These are phyloP conservation scores for Erodium moschatum DNA, from an alignment of 441 rosid genomes.

Conservation along the genomic window DNA sequence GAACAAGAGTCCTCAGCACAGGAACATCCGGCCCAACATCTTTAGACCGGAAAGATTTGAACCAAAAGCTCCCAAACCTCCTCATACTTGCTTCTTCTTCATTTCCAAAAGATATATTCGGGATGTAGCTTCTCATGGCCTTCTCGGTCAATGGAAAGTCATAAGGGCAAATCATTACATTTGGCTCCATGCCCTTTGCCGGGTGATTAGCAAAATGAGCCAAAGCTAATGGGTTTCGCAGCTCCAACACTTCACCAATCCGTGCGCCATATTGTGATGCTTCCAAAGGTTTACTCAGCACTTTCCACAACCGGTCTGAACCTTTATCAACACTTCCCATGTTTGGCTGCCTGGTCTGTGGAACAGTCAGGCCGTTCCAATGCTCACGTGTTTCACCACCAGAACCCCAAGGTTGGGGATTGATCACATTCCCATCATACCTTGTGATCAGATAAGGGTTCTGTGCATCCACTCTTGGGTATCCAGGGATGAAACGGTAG, in stretches of 20 bases:
- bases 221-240: constrained; percentile 72
- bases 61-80: constrained; percentile 66
- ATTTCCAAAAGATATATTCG: constrained; percentile 46
- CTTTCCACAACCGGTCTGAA: constrained; percentile 56
- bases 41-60: constrained; percentile 29
- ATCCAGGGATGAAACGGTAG: constrained; percentile 69
- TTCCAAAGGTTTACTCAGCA: constrained; percentile 59
- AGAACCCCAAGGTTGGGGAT: constrained; percentile 74
- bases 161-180: constrained; percentile 72
- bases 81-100: constrained; percentile 47
- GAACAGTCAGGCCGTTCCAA: constrained; percentile 41
- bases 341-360: constrained; percentile 24
- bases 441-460: constrained; percentile 70
- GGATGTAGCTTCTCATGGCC: constrained; percentile 59
- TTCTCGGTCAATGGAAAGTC: constrained; percentile 63
- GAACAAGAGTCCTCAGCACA: constrained; percentile 49
- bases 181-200: constrained; percentile 51
- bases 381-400: constrained; percentile 52
- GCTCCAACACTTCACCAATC: constrained; percentile 43
- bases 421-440: constrained; percentile 65
- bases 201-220: constrained; percentile 80
- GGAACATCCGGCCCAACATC: constrained; percentile 26
- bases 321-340: constrained; percentile 25
- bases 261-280: constrained; percentile 20
- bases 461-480: constrained; percentile 53